phyloP scores from a whole-genome alignment of 2,329 filamentous ascomycete genomes.

The Trichothecium roseum region DNA sequence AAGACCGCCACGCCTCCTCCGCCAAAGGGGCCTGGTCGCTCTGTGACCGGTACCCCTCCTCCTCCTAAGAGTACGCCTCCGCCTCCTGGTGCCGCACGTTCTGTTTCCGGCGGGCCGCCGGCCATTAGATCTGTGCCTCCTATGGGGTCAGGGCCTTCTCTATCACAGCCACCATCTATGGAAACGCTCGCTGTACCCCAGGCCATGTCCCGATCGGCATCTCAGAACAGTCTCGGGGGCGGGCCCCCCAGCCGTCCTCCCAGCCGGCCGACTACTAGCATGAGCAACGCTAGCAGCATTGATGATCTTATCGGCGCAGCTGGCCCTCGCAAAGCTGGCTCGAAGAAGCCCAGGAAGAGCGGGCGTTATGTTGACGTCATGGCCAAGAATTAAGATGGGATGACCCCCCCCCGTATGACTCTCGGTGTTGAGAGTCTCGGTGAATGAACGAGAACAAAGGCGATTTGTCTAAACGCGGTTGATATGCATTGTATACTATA shows the following conservation, averaged over 20 bases:
- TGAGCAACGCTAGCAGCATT: conserved; percentile 89
- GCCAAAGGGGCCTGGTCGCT: conserved; percentile 50
- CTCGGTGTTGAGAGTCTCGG: too few relatives aligned
- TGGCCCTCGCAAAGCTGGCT: conserved; percentile 53
- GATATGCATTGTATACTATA: conserved; percentile 4
- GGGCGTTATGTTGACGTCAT: conserved; percentile 94
- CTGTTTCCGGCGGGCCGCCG: conserved; percentile 9
- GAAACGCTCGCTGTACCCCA: conserved; percentile 26
- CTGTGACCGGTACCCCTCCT: conserved; percentile 42
- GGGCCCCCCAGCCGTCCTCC: conserved; percentile 41
- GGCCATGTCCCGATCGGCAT: conserved; percentile 36
- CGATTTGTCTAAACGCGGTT: conserved; percentile 1
- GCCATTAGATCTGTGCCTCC: conserved; percentile 18
- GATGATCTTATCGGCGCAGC: conserved; percentile 80
- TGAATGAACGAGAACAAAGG: not conserved
- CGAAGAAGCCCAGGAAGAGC: conserved; percentile 67
- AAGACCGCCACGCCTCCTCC: conserved; percentile 68
- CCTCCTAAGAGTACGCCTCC: conserved; percentile 18
- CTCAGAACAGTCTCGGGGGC: conserved; percentile 30
- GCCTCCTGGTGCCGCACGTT: conserved; percentile 12
- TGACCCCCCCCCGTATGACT: not conserved
- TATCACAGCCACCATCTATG: conserved; percentile 17
- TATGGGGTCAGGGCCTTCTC: conserved; percentile 16
- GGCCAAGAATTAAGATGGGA: conserved; percentile 41
- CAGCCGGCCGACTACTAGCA: conserved; percentile 63